These are phyloP conservation scores for Marchantia polymorpha DNA, from an alignment of 225 moss, liverwort and hornwort genomes.

Conservation along the genomic window DNA sequence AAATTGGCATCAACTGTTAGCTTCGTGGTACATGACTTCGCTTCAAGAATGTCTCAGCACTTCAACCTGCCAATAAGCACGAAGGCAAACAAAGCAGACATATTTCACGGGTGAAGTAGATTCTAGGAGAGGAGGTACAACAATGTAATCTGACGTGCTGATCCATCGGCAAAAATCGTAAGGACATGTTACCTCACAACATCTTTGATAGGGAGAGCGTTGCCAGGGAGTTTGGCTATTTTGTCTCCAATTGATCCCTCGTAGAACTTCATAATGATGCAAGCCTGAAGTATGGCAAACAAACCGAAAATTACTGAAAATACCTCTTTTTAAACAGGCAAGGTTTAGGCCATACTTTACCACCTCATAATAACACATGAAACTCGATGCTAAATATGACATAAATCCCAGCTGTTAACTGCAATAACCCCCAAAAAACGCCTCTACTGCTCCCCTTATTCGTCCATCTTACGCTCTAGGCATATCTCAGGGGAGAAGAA, in stretches of 20 bases:
- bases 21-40: too few relatives aligned
- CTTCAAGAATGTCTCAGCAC: neutral
- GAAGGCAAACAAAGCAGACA: neutral
- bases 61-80: neutral
- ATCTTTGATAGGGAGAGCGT: conserved; percentile 61
- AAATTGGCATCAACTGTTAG: too few relatives aligned
- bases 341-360: too few relatives aligned
- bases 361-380: neutral
- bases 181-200: conserved; percentile 55
- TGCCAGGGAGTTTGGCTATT: conserved; percentile 81
- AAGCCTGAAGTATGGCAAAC: conserved; percentile 51
- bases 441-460: too few relatives aligned
- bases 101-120: neutral
- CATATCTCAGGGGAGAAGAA: too few relatives aligned
- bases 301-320: neutral
- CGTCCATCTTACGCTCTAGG: too few relatives aligned
- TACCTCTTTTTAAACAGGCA: too few relatives aligned
- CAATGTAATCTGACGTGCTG: neutral
- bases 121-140: neutral
- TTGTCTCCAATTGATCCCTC: conserved; percentile 96
- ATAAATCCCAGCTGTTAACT: neutral
- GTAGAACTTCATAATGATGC: conserved; percentile 84
- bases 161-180: too few relatives aligned
- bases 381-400: neutral
- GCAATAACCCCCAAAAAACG: too few relatives aligned